phyloP scores from a whole-genome alignment of 129 eudicot species.

The Saussurea involucrata region DNA sequence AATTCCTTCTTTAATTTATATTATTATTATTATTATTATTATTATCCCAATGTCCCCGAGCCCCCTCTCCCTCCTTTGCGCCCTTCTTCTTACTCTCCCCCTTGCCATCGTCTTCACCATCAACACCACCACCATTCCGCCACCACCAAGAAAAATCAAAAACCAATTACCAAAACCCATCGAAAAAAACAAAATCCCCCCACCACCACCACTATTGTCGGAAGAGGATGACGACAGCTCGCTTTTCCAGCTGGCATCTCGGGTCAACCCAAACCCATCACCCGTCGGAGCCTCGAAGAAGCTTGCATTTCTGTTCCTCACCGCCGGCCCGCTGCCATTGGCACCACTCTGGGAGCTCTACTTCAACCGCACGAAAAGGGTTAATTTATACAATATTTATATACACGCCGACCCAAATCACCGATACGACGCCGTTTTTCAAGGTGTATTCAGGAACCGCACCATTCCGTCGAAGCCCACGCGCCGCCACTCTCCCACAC shows the following conservation, averaged over 20 bases:
- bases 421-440: conserved; percentile 33
- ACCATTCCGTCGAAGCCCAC: conserved; percentile 75
- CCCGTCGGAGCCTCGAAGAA: conserved; percentile 36
- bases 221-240: conserved; percentile 26
- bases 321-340: conserved; percentile 56
- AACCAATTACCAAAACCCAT: neutral
- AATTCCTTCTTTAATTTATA: neutral
- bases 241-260: conserved; percentile 48
- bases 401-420: conserved; percentile 65
- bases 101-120: conserved; percentile 76
- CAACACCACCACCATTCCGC: conserved; percentile 30
- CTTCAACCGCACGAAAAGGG: conserved; percentile 42
- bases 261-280: conserved; percentile 36
- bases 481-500: conserved; percentile 62
- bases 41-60: conserved; percentile 40
- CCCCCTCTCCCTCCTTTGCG: conserved; percentile 81
- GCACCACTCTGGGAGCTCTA: conserved; percentile 76
- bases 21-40: neutral
- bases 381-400: conserved; percentile 58
- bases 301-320: conserved; percentile 75
- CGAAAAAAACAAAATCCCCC: neutral
- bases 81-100: conserved; percentile 76
- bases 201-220: conserved; percentile 22
- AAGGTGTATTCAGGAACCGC: conserved; percentile 59
- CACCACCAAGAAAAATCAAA: conserved; percentile 17